Base-by-base conservation (phyloP, 1,139 yeast genomes). In the Diutina mesorugosa region DNA sequence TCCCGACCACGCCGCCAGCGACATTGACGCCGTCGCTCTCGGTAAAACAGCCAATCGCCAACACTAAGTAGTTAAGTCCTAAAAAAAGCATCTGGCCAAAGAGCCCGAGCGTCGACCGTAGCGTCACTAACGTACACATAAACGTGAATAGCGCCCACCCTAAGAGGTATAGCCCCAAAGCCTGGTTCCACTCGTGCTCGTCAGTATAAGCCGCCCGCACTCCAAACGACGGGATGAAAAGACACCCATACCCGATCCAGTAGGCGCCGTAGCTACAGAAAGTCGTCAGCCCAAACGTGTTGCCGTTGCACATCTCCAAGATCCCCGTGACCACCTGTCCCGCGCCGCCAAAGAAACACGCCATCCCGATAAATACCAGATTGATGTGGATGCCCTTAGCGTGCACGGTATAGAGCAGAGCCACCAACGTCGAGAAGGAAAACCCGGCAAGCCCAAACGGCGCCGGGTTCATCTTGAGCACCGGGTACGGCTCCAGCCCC, bases 251-350 rank as follows among this genome's bases (percentile, higher is more conserved):
- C 3, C 53, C 53, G 1, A 50, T 50, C 53, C 53, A 50, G 12
- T 50, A 50, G 45, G 53, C 30, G 28, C 53, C 53, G 18, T 50
- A 50, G 45, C 45, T 32, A 50, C 45, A 32, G 32, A 50, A 50
- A n/a, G 53, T 50, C 9, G 21, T n/a, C 53, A 50, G 30, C 6
- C 53, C 53, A 50, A 50, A 50, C n/a, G 53, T 50, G 32, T 50
- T 50, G 14, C 53, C 53, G 29, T 30, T 32, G 26, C 30, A 14
- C n/a, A 21, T 18, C n/a, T 50, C 53, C 45, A 50, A 12, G 10
- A n/a, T 16, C n/a, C 53, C 53, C 21, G 45, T 32, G 6, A 50
- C 12, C 14, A 50, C n/a, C 32, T 50, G 53, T 6, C 53, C 53
- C 4, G 28, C 53, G 9, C 53, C 53, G n/a, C 53, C 53, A 16